These are phyloP conservation scores for Spizellomyces punctatus DNA, from an alignment of 192 early-diverging fungal species.

Conservation along the genomic window DNA sequence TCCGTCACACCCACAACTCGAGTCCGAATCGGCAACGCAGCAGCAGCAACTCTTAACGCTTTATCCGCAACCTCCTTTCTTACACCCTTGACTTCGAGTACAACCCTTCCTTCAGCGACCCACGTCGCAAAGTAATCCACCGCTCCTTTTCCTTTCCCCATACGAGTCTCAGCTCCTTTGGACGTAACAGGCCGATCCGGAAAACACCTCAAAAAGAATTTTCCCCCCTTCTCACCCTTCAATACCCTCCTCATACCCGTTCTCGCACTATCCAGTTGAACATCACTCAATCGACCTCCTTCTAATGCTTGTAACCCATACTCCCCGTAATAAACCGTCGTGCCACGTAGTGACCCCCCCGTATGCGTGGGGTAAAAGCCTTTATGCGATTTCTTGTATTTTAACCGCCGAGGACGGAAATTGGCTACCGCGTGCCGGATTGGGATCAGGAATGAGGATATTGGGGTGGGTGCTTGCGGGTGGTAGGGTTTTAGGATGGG, in stretches of 20 bases:
- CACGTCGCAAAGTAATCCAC: conserved; percentile 92
- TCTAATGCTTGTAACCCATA: conserved; percentile 90
- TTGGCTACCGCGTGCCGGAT: conserved; percentile 46
- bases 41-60: conserved; percentile 66
- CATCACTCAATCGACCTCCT: conserved; percentile 78
- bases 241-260: conserved; percentile 75
- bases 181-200: conserved; percentile 91
- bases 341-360: conserved; percentile 86
- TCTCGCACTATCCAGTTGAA: conserved; percentile 80
- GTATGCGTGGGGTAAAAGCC: conserved; percentile 81
- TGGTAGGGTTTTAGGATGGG: conserved; percentile 11
- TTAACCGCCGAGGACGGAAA: conserved; percentile 73
- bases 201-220: conserved; percentile 84
- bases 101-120: conserved; percentile 83
- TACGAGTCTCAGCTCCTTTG: conserved; percentile 89
- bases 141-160: conserved; percentile 97
- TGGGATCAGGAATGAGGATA: neutral
- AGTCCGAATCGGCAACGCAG: conserved; percentile 68
- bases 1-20: conserved; percentile 57
- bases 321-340: conserved; percentile 84
- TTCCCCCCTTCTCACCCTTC: conserved; percentile 83
- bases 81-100: conserved; percentile 87
- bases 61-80: conserved; percentile 81
- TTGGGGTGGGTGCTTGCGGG: conserved; percentile 8
- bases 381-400: conserved; percentile 84